Conservation (phyloP, 371 early-diverging fungal species). For the Blakeslea trispora region DNA sequence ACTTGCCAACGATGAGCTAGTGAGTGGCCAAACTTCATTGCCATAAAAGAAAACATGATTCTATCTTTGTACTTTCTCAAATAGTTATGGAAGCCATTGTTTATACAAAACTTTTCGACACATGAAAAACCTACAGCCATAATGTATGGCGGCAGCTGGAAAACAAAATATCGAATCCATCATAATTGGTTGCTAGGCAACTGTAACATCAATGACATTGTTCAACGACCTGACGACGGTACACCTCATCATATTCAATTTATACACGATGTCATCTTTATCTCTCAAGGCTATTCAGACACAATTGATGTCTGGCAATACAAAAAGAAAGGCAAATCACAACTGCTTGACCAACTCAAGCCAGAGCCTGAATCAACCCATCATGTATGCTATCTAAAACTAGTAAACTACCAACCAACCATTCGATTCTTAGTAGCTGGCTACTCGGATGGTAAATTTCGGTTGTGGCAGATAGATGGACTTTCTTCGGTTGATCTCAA, state of each 20-base stretch:
- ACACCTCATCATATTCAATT: slow-evolving; percentile 19
- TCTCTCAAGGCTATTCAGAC: slow-evolving; percentile 1
- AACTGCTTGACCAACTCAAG: not conserved
- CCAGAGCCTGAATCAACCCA: no score
- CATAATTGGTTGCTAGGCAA: slow-evolving; percentile 53
- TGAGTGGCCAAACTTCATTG: no score
- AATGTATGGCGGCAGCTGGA: slow-evolving; percentile 39
- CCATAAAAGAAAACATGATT: no score
- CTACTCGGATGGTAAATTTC: slow-evolving; percentile 46
- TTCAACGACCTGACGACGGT: not conserved
- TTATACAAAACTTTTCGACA: slow-evolving; percentile 30
- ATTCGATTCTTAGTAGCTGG: slow-evolving; percentile 35
- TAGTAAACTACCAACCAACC: slow-evolving; percentile 5
- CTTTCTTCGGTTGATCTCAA: not conserved
- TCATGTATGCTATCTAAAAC: slow-evolving; percentile 28
- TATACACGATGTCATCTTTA: slow-evolving; percentile 15
- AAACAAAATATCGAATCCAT: slow-evolving; percentile 39
- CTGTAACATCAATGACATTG: slow-evolving; percentile 26
- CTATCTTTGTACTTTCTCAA: not conserved
- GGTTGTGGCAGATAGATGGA: slow-evolving; percentile 36
- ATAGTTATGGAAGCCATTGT: slow-evolving; percentile 57
- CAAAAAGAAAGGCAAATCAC: slow-evolving; percentile 3
- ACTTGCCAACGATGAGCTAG: slow-evolving; percentile 51
- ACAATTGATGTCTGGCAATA: slow-evolving; percentile 20
- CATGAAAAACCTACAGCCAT: slow-evolving; percentile 6